Base-by-base conservation (phyloP, 2,329 filamentous ascomycete species). In the Trichoderma simmonsii region DNA sequence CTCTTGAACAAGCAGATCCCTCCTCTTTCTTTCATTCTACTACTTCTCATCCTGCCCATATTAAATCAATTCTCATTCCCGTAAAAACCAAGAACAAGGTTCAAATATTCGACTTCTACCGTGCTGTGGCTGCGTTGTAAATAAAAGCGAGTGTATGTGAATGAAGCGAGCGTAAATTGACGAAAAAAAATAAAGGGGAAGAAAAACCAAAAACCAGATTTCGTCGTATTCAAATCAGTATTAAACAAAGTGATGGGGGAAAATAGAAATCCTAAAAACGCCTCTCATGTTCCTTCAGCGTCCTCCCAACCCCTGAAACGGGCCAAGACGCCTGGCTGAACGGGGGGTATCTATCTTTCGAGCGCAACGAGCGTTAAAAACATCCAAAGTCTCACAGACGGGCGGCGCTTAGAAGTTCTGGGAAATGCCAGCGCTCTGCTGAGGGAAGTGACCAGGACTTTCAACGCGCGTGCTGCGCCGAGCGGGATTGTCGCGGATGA, bases 401-500 rank as follows among this genome's bases (percentile, higher is more conserved):
- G 34, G 43, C 21, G n/a, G 11, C 64, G 54, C 67, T 81, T 89
- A 98, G 78, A 99, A 99, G 82, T 99, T 99, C 83, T 98, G 96
- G 36, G 96, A 93, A 78, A 99, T 98, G 72, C 96, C 96, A 51
- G 93, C 93, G 77, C 93, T 97, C 84, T 97, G 94, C 79, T 97
- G 93, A 12, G 95, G 95, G 78, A 93, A 97, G 74, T 96, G 93
- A 59, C 93, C 89, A 3, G 94, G 92, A 80, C 92, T 97, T 84
- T 98, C 95, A 78, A 99, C 98, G 74, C 95, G 90, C 14, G 96
- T 98, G 83, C 98, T 98, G 75, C 96, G 90, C 76, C 96, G 87
- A 32, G 96, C 96, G 74, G 92, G 92, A 75, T 98, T 96, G 81
- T 99, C 96, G 71, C 95, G 90, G 75, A 99, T 98, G 67, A 99